A percentile compares a stretch with the other conserved stretches of the same genome.
phyloP scores from a whole-genome alignment of 305 asterid genomes.

The Fraxinus platypoda region DNA sequence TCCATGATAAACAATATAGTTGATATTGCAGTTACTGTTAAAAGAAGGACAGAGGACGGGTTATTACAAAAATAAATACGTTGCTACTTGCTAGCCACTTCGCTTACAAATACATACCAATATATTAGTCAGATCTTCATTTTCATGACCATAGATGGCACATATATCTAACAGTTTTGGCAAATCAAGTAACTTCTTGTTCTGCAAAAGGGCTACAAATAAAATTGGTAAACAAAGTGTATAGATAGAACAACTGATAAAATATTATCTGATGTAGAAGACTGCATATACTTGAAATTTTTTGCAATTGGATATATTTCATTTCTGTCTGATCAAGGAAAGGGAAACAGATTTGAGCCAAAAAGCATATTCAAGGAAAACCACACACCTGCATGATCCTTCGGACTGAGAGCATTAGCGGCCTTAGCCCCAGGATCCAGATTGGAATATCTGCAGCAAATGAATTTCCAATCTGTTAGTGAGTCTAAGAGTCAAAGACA shows the following conservation, averaged over 20 bases:
- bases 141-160: constrained; percentile 82
- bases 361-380: constrained; percentile 9
- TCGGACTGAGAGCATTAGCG: constrained; percentile 63
- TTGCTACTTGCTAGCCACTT: not conserved
- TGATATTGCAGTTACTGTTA: not conserved
- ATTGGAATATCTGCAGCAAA: constrained; percentile 65
- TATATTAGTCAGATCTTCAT: constrained; percentile 78
- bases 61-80: not conserved
- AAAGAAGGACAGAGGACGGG: not conserved
- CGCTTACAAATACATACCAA: constrained; percentile 46
- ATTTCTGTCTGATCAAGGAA: not conserved
- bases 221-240: constrained; percentile 43
- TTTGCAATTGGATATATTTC: not conserved
- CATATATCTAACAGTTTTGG: constrained; percentile 86
- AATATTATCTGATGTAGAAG: not conserved
- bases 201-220: constrained; percentile 90
- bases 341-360: constrained; percentile 8
- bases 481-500: not conserved
- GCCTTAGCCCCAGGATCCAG: constrained; percentile 88
- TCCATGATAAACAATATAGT: not conserved
- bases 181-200: constrained; percentile 79
- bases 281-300: constrained; percentile 12
- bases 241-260: constrained; percentile 7
- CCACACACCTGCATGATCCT: constrained; percentile 73
- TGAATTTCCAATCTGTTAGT: constrained; percentile 2